These are phyloP conservation scores for Cladophialophora yegresii DNA, from an alignment of 2,329 filamentous ascomycete genomes.

Conservation along the genomic window DNA sequence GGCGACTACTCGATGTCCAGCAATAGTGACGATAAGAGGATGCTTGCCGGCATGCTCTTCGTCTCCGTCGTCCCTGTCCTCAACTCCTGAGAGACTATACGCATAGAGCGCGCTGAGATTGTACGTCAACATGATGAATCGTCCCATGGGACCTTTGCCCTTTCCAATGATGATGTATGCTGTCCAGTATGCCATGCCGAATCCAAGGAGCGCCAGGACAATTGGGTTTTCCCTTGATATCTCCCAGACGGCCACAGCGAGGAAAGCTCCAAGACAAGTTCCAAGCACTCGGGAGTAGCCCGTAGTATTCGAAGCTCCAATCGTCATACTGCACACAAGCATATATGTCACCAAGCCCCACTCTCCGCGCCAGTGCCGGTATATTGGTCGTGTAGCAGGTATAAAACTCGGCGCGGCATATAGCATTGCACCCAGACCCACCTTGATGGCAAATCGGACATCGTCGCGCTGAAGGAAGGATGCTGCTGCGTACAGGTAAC, in stretches of 20 bases:
- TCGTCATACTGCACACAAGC: constrained; percentile 97
- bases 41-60: constrained; percentile 80
- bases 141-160: constrained; percentile 83
- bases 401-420: constrained; percentile 91
- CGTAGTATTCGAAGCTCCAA: constrained; percentile 92
- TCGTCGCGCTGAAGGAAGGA: constrained; percentile 64
- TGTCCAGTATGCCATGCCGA: constrained; percentile 75
- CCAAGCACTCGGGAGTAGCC: constrained; percentile 83
- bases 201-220: constrained; percentile 77
- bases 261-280: constrained; percentile 76
- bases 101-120: constrained; percentile 94
- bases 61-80: constrained; percentile 73
- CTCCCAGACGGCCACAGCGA: constrained; percentile 77
- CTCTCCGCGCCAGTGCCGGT: constrained; percentile 87
- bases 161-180: constrained; percentile 87
- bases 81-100: constrained; percentile 80
- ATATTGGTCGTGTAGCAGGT: constrained; percentile 72
- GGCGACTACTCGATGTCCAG: constrained; percentile 80
- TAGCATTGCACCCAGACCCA: constrained; percentile 82
- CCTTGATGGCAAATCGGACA: constrained; percentile 82
- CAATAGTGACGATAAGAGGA: constrained; percentile 85
- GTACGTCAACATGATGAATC: constrained; percentile 93
- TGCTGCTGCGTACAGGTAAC: constrained; percentile 57
- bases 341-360: constrained; percentile 97
- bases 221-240: constrained; percentile 72